phyloP scores from a whole-genome alignment of 2,329 filamentous ascomycete genomes.

The Torrubiellomyces zombiae region DNA sequence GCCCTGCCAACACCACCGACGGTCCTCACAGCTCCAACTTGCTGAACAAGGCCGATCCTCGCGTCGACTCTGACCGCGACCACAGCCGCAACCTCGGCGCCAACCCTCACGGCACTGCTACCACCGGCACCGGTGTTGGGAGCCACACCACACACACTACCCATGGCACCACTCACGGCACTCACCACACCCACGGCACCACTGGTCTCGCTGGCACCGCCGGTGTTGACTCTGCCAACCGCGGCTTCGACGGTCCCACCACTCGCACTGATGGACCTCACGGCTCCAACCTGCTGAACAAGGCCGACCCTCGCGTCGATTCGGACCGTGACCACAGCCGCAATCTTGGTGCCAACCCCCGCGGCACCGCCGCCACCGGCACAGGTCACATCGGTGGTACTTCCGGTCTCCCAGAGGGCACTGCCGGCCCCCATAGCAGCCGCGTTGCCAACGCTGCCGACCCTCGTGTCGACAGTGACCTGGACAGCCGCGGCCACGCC shows the following conservation, averaged over 20 bases:
- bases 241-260: slow-evolving; percentile 6
- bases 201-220: too few species aligned
- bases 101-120: slow-evolving; percentile 14
- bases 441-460: not conserved
- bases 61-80: slow-evolving; percentile 33
- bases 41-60: slow-evolving; percentile 32
- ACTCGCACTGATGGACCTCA: slow-evolving; percentile 24
- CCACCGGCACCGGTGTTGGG: slow-evolving; percentile 10
- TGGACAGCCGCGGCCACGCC: not conserved
- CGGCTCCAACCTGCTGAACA: slow-evolving; percentile 27
- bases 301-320: slow-evolving; percentile 34
- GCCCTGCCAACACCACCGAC: slow-evolving; percentile 13
- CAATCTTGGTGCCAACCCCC: slow-evolving; percentile 12
- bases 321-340: slow-evolving; percentile 28
- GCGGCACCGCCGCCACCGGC: slow-evolving; percentile 7
- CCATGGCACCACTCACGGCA: slow-evolving; percentile 3
- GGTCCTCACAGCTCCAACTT: slow-evolving; percentile 26
- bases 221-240: slow-evolving; percentile 3
- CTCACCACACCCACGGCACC: slow-evolving; percentile 1
- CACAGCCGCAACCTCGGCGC: slow-evolving; percentile 18
- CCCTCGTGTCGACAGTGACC: not conserved
- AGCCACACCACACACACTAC: slow-evolving; percentile 8
- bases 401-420: slow-evolving; percentile 3
- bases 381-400: slow-evolving; percentile 11
- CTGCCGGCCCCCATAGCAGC: slow-evolving; percentile 1